Conservation (phyloP, 768 basidiomycete genomes). For the Suillus spraguei region DNA sequence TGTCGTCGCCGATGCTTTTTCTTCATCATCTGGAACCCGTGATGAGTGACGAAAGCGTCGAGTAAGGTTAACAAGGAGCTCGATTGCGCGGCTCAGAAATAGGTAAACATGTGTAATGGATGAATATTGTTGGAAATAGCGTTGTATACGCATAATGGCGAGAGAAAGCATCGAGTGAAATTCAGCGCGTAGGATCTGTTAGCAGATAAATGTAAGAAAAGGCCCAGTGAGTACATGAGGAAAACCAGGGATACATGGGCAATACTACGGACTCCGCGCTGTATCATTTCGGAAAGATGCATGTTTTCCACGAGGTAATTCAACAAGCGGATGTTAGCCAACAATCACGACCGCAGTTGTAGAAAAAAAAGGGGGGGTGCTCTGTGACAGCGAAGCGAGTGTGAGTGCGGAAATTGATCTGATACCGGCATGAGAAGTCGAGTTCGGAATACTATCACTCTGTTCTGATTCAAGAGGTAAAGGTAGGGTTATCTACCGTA, state of each 20-base stretch:
- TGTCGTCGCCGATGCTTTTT: not conserved
- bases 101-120: not conserved
- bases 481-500: too few species aligned
- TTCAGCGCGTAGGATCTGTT: not conserved
- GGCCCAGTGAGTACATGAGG: constrained; percentile 1
- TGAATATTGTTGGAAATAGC: not conserved
- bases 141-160: constrained; percentile 1
- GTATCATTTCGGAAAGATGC: constrained; percentile 3
- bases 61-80: not conserved
- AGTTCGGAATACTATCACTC: not conserved
- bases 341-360: constrained; percentile 4
- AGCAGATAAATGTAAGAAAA: constrained; percentile 1
- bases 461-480: not conserved
- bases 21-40: constrained; percentile 2
- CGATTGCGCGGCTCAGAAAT: constrained; percentile 5
- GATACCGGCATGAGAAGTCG: not conserved
- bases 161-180: not conserved
- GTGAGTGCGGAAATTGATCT: constrained; percentile 9
- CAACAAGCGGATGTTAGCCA: constrained; percentile 1
- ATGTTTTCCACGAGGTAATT: constrained; percentile 8
- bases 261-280: constrained; percentile 3
- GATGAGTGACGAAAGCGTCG: not conserved
- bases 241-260: constrained; percentile 3
- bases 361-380: not conserved
- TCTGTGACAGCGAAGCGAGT: constrained; percentile 6